phyloP scores from a whole-genome alignment of 2,329 filamentous ascomycete genomes.

The Xylaria sp. region DNA sequence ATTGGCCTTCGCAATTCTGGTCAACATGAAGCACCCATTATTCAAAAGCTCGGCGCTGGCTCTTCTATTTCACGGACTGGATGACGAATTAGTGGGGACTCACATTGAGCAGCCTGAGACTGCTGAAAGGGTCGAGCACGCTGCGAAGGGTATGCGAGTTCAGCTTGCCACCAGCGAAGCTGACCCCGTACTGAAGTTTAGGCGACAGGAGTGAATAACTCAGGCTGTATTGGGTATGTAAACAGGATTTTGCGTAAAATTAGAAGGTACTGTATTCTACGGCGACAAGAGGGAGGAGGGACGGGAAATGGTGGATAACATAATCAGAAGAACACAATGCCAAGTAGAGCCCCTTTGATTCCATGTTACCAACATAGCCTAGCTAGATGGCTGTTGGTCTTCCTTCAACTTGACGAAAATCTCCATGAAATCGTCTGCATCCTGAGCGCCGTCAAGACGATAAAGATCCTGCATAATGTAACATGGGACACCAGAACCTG shows the following conservation, averaged over 20 bases:
- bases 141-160: neutral
- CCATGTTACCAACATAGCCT: too few species aligned
- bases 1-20: neutral
- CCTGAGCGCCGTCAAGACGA: neutral
- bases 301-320: too few species aligned
- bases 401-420: neutral
- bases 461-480: neutral
- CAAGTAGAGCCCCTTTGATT: too few species aligned
- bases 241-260: too few species aligned
- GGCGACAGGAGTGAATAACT: neutral
- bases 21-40: neutral
- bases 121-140: neutral
- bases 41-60: neutral
- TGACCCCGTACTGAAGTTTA: neutral
- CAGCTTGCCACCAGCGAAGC: neutral
- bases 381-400: neutral
- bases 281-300: too few species aligned
- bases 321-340: too few species aligned
- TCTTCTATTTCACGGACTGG: neutral
- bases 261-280: too few species aligned
- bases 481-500: neutral
- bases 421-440: neutral
- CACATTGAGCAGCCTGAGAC: neutral
- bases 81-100: neutral
- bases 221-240: neutral